Base-by-base conservation (phyloP, 2,329 filamentous ascomycete genomes). In the Nemania serpens region DNA sequence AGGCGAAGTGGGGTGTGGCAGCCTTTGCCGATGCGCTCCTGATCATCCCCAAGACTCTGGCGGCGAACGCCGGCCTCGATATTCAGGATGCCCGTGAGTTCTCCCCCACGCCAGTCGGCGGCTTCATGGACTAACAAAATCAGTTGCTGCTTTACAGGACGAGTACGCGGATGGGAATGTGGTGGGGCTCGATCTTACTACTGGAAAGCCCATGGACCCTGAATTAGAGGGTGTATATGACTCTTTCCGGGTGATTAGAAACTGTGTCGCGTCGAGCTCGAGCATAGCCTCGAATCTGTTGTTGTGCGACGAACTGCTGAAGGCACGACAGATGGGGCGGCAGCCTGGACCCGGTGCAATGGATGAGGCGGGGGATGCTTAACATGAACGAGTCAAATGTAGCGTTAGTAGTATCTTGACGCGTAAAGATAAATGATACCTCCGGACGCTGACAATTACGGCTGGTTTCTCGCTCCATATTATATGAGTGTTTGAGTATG, bases 41-140 rank as follows among this genome's bases (percentile, higher is more conserved):
- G 64, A 84, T 99, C 71, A 98, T 99, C 72, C 95, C 95, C 71
- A 99, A 99, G 86, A 98, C 93, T 2, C 84, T 99, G 66, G 95
- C 95, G 47, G 93, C 93, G 68, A 99, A 99, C 74, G 92, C 92
- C 54, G 95, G 95, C 62, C 93, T 97, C 71, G 95, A 99, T 73
- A 91, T 99, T 64, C 95, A 99, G 79, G 95, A 99, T 79, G 89
- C 93, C 68, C 81, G 91, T 94, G 84, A 84, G 91, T 87, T 39
- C 6, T 2, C 41, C 15, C 15, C 41, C 3, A 10, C 3, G 6
- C 41, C 41, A 43, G 10, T 43, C 17, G 17, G 41, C n/a, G 4
- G 41, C 6, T 43, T 15, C 17, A 43, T 20, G 41, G 17, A 20
- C 20, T 54, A 5, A 3, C 22, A 43, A 10, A 5, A 45, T 11